Percentiles rank a stretch among this genome's conserved stretches.
Conservation (phyloP, 1,284 basidiomycete species). For the Psilocybe mexicana region DNA sequence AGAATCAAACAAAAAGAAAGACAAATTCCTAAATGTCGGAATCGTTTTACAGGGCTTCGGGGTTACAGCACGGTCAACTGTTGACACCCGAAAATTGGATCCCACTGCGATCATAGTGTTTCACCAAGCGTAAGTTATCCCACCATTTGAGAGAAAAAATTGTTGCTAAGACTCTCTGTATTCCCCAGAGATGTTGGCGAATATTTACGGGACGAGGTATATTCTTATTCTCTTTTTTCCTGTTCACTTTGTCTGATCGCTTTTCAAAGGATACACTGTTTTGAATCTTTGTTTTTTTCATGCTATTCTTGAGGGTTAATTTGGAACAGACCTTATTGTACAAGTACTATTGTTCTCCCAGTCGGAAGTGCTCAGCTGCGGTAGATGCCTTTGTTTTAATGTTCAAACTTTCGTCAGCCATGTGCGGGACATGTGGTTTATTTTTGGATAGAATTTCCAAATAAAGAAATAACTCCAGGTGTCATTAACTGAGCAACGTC, state of each 20-base stretch:
- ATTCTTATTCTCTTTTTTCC: constrained; percentile 18
- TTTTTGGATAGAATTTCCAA: constrained; percentile 17
- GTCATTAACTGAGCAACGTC: neutral
- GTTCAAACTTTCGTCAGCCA: neutral
- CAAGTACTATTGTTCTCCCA: constrained; percentile 26
- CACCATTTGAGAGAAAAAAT: neutral
- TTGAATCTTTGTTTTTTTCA: constrained; percentile 35
- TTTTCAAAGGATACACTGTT: constrained; percentile 68
- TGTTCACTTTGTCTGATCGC: constrained; percentile 4
- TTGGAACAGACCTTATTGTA: constrained; percentile 20
- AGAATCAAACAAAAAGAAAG: no score
- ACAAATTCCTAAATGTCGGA: constrained; percentile 4
- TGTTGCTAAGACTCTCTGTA: neutral
- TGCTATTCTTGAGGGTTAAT: constrained; percentile 18
- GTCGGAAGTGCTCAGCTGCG: constrained; percentile 43
- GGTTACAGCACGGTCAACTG: constrained; percentile 93
- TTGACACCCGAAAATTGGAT: constrained; percentile 96
- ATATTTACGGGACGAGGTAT: constrained; percentile 92
- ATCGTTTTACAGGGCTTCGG: constrained; percentile 80
- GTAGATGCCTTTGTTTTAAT: constrained; percentile 6
- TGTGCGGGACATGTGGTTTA: constrained; percentile 17
- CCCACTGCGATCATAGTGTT: constrained; percentile 99
- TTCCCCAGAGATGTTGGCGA: constrained; percentile 85
- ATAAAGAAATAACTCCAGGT: constrained; percentile 19
- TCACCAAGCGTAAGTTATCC: constrained; percentile 85